Base-by-base conservation (phyloP, 2,329 filamentous ascomycete species). In the Trichoderma asperellum region DNA sequence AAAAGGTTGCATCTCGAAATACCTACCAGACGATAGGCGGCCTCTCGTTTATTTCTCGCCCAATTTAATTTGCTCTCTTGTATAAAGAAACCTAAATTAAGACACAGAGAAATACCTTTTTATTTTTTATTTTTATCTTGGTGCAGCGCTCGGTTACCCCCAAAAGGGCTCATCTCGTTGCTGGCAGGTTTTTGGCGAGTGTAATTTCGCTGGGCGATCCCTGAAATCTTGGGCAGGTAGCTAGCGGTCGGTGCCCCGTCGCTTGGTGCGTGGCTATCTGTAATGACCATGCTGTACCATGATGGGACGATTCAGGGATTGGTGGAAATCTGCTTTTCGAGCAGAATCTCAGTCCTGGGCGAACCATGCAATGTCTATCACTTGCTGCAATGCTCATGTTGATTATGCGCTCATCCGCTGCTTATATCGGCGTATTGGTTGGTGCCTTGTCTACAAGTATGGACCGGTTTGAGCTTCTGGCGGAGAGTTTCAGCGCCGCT, bases 151-250 rank as follows among this genome's bases (percentile, higher is more conserved):
- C 40, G 49, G 40, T 37, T 53, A 4, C 21, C 34, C 24, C 49
- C 16, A 7, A n/a, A 52, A 56, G 27, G 16, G 35, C 52, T 65
- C 53, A 58, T 52, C 63, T 67, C 63, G 63, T 57, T 57, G 52
- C 52, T 47, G n/a, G 62, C 18, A 24, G 58, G 21, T 61, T 61
- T 49, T 32, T 29, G 43, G 34, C 29, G 35, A 27, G 37, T 12
- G 24, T 56, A 65, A 65, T 65, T 57, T 65, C 62, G 62, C 62
- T 65, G 62, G 47, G 5, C 40, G 62, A 65, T 65, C 62, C 62
- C 53, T 65, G 62, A 65, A 65, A 64, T 64, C 49, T 64, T 64
- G 61, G 35, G 57, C 27, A 35, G 47, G 49, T 62, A 32, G 27
- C 59, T 62, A 32, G 47, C 21, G 47, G 47, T 49, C 21, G 47